Base-by-base conservation (phyloP, 805 yeast species). In the Kluyveromyces lactis region DNA sequence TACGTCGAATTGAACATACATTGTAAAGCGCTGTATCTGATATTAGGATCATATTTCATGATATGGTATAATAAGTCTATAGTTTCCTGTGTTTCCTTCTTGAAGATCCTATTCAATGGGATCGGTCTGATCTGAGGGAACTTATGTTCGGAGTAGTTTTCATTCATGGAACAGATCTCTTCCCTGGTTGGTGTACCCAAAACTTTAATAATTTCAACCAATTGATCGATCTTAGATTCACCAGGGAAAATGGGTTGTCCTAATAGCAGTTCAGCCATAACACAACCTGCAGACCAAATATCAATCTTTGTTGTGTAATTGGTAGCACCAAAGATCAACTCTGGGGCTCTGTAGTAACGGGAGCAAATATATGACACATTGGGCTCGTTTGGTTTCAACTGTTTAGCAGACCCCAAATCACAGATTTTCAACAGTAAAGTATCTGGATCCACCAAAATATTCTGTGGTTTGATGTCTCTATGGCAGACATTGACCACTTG, bases 181-280 rank as follows among this genome's bases (percentile, higher is more conserved):
- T 87, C 95, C 42, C 83, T 77, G 13, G 94, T 72, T 6, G 98
- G 98, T 1, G 98, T 90, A 12, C 98, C 98, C 56, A 92, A 71
- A 18, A 90, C 85, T 64, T 92, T 92, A 60, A 90, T 90, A 51
- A 90, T 90, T 63, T 90, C 98, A 15, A 90, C 97, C 53, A 90
- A 73, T 63, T 92, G 98, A 61, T 92, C 98, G 43, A 92, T 90
- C 28, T 98, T 97, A 44, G 89, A 80, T 60, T 92, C 97, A 33
- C 98, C 98, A 10, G 98, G 98, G 66, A 92, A 92, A 48, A 92
- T 68, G 11, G 98, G 98, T 60, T 87, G 97, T 13, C 98, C 97
- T 42, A 92, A 72, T 47, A 89, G 77, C 53, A 92, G 68, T 65
- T 92, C 98, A 4, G 97, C 97, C 86, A 92, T 87, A 17, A 92